Conservation (phyloP, 305 asterid species). For the Solanum hybrid region DNA sequence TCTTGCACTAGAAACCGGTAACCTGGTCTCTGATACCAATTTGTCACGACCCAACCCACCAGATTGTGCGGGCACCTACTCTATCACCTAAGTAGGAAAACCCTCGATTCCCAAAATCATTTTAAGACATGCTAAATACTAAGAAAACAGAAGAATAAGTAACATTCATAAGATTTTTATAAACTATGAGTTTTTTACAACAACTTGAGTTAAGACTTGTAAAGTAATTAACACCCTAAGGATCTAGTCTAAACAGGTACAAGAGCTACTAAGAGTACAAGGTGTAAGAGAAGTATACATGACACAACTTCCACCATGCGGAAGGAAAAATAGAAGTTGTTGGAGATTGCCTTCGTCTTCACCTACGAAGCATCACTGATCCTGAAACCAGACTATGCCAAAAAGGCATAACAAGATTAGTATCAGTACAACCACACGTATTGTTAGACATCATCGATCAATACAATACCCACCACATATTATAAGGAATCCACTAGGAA, state of each 20-base stretch:
- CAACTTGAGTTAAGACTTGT: not conserved
- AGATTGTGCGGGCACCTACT: not conserved
- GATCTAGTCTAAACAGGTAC: not conserved
- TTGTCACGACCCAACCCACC: not conserved
- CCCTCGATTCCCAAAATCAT: not conserved
- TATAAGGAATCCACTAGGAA: not conserved
- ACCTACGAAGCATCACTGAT: not conserved
- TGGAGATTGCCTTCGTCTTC: not conserved
- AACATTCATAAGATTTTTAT: not conserved
- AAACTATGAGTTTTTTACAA: not conserved
- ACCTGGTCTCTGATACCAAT: no score
- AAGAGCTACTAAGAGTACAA: not conserved
- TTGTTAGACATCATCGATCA: not conserved
- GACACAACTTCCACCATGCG: rapidly evolving
- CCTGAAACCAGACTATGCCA: not conserved
- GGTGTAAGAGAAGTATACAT: not conserved
- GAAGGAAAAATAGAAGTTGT: not conserved
- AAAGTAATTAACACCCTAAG: not conserved
- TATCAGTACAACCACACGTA: not conserved
- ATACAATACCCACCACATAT: not conserved
- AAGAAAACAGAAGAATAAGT: not conserved
- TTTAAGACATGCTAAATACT: not conserved
- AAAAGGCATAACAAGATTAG: not conserved
- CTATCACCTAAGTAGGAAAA: not conserved
- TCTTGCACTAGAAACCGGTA: no score